phyloP scores from a whole-genome alignment of 2,329 filamentous ascomycete species.

The Microdochium paspali region DNA sequence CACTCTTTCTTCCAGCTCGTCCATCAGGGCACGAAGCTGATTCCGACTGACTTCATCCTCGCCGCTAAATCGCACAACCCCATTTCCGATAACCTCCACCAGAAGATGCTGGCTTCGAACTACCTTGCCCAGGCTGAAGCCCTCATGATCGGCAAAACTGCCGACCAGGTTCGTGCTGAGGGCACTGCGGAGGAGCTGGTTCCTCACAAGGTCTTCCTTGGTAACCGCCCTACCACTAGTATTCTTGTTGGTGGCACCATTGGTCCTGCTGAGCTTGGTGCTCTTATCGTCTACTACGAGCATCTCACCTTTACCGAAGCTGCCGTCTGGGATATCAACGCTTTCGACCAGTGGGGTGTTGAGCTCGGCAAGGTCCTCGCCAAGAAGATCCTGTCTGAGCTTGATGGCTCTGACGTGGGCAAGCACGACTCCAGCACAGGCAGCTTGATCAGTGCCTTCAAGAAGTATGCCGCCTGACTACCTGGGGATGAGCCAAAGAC shows the following conservation, averaged over 20 bases:
- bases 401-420: constrained; percentile 67
- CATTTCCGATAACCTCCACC: constrained; percentile 83
- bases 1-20: constrained; percentile 99
- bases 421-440: constrained; percentile 81
- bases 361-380: constrained; percentile 94
- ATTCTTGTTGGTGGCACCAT: constrained; percentile 87
- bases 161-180: constrained; percentile 70
- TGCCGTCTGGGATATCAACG: constrained; percentile 98
- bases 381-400: constrained; percentile 81
- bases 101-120: constrained; percentile 91
- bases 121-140: constrained; percentile 86
- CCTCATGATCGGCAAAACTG: constrained; percentile 83
- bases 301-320: constrained; percentile 97
- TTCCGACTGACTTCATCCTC: constrained; percentile 95
- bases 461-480: constrained; percentile 46
- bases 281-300: constrained; percentile 97
- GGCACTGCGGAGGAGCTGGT: constrained; percentile 66
- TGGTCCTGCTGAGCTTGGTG: constrained; percentile 85
- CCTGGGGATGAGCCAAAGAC: neutral
- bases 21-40: constrained; percentile 98
- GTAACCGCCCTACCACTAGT: constrained; percentile 92
- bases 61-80: constrained; percentile 97
- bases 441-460: constrained; percentile 85
- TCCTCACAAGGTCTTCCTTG: constrained; percentile 98
- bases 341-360: constrained; percentile 99